Base-by-base conservation (phyloP, 306 rosid genomes). In the Castanospermum australe region DNA sequence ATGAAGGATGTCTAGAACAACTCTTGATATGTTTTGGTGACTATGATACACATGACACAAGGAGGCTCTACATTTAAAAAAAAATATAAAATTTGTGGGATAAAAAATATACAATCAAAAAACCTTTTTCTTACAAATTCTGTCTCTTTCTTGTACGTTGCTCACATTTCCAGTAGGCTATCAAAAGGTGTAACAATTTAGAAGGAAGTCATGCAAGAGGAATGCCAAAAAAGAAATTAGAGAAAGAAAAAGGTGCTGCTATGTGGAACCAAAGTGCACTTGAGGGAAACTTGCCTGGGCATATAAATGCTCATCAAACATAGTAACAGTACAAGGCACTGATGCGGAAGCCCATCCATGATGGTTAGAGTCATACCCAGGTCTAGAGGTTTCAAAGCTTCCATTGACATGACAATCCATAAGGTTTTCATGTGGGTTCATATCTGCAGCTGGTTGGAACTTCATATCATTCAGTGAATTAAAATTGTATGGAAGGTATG, bases 301-400 rank as follows among this genome's bases (percentile, higher is more conserved):
- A 47, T 63, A 81, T 20, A 84, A 64, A 59, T 71, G 79, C 71
- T 84, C 85, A 71, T 81, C 88, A 71, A 81, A 84, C 73, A 81
- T 65, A 71, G 69, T 25, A 59, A 42, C 44, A 56, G 50, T 81
- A 85, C 87, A 91, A 76, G 91, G 90, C 44, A 94, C 93, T 33
- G 98, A 86, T n/a, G 97, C 69, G 50, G 97, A 85, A 75, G 89
- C 90, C 99, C 99, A 95, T 51, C 79, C 84, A 73, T 84, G 92
- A 33, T 91, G 92, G 50, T 71, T 80, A 65, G 93, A 38, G 61
- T 90, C 94, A 57, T 67, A 91, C 20, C 70, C 89, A 76, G 81
- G 85, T 77, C 86, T 88, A 38, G 90, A 82, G 76, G 86, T 85
- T 84, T 87, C 97, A 76, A 88, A 92, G 68, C 80, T 86, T 83